phyloP scores from a whole-genome alignment of 106 monocot species.

The Posidonia australis region DNA sequence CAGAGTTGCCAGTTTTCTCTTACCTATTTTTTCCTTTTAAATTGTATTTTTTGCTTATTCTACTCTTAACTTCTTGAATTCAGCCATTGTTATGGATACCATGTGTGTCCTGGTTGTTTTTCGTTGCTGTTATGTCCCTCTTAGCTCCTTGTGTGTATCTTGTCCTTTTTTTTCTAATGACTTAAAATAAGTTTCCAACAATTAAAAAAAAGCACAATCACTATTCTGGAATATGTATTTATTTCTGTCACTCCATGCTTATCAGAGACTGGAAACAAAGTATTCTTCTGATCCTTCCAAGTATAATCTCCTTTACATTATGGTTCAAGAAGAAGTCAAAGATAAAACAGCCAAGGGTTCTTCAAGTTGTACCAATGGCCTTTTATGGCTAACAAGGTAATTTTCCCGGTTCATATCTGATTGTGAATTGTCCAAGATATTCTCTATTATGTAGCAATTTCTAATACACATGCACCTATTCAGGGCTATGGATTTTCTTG shows the following conservation, averaged over 20 bases:
- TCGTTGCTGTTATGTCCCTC: no score
- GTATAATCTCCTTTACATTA: conserved; percentile 36
- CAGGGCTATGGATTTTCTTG: conserved; percentile 77
- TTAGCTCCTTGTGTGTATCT: no score
- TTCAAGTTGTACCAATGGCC: conserved; percentile 57
- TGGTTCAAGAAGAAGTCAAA: conserved; percentile 48
- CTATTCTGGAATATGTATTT: not conserved
- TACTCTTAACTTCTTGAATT: no score
- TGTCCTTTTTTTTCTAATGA: not conserved
- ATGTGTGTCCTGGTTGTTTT: no score
- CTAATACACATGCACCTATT: not conserved
- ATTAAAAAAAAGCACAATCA: not conserved
- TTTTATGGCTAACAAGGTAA: conserved; percentile 66
- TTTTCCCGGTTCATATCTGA: not conserved
- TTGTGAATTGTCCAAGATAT: not conserved
- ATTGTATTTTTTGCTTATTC: no score
- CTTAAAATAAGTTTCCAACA: no score
- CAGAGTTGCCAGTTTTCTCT: no score
- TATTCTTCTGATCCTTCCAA: conserved; percentile 38
- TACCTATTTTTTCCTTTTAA: no score
- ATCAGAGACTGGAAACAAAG: conserved; percentile 53
- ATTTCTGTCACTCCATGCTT: not conserved
- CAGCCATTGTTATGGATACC: no score
- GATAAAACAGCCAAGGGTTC: conserved; percentile 50
- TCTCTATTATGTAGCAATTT: not conserved